Conservation (phyloP, 2,329 filamentous ascomycete genomes). For the Epichloe gansuensis region DNA sequence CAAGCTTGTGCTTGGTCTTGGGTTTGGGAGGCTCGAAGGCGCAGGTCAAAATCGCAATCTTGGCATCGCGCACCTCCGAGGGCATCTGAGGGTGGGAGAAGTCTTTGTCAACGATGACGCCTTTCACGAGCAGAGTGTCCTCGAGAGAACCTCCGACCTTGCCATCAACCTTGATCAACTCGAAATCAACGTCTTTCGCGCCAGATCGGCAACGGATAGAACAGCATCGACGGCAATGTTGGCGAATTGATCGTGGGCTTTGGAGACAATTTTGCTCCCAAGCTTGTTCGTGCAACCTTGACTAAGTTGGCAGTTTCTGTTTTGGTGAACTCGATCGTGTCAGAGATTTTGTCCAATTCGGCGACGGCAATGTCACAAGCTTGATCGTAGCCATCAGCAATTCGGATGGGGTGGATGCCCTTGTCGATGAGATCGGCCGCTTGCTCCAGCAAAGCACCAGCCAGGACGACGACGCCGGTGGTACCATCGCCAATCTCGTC, state of each 20-base stretch:
- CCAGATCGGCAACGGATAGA: constrained; percentile 87
- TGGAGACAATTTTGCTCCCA: constrained; percentile 98
- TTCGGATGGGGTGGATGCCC: constrained; percentile 96
- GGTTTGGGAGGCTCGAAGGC: constrained; percentile 98
- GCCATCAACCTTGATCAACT: constrained; percentile 97
- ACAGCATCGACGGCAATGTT: constrained; percentile 96
- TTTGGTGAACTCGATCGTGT: constrained; percentile 74
- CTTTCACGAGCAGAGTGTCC: constrained; percentile 89
- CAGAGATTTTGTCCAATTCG: constrained; percentile 86
- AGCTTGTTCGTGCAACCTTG: constrained; percentile 88
- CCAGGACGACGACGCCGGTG: constrained; percentile 92
- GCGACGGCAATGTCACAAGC: constrained; percentile 93
- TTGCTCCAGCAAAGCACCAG: constrained; percentile 89
- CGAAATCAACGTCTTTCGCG: constrained; percentile 95
- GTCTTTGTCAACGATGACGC: constrained; percentile 98
- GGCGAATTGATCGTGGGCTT: constrained; percentile 95
- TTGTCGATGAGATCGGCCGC: constrained; percentile 98
- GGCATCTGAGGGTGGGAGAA: constrained; percentile 99
- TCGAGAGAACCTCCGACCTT: constrained; percentile 93
- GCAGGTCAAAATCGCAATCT: constrained; percentile 94
- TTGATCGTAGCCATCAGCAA: constrained; percentile 95
- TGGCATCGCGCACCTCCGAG: constrained; percentile 85
- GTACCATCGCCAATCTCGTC: constrained; percentile 98
- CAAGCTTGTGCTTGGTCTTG: constrained; percentile 98
- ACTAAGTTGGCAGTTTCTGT: constrained; percentile 74